phyloP scores from a whole-genome alignment of 257 asterid genomes.

The Jacaranda mimosifolia region DNA sequence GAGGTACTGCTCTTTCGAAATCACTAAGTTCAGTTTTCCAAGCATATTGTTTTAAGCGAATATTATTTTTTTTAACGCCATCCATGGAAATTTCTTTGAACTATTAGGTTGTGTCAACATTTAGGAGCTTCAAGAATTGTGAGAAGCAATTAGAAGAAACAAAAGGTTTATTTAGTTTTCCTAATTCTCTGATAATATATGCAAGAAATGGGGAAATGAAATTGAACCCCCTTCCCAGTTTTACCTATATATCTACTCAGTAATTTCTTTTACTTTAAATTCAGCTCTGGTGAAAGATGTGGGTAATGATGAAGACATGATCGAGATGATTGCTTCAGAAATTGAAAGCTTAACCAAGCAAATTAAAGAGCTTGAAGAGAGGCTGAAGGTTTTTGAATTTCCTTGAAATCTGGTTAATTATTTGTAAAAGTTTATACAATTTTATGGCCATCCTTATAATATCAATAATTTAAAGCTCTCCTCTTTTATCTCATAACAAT shows the following conservation, averaged over 20 bases:
- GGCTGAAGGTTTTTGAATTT: slow-evolving; percentile 68
- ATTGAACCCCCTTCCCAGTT: neutral
- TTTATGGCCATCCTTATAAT: slow-evolving; percentile 15
- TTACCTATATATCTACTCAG: neutral
- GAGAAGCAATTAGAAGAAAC: slow-evolving; percentile 91
- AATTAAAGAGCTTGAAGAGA: slow-evolving; percentile 71
- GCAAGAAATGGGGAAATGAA: neutral
- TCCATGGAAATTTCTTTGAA: slow-evolving; percentile 36
- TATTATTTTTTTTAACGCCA: slow-evolving; percentile 36
- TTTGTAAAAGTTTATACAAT: slow-evolving; percentile 22
- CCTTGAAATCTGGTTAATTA: slow-evolving; percentile 23
- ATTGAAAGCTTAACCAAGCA: slow-evolving; percentile 66
- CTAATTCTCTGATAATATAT: slow-evolving; percentile 21
- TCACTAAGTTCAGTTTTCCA: slow-evolving; percentile 25
- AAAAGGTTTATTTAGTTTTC: slow-evolving; percentile 62
- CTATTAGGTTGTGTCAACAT: slow-evolving; percentile 80
- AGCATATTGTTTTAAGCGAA: slow-evolving; percentile 6
- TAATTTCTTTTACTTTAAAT: slow-evolving; percentile 28
- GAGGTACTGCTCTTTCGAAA: slow-evolving; percentile 62
- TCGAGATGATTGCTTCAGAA: slow-evolving; percentile 92
- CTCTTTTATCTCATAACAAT: slow-evolving; percentile 24
- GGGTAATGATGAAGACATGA: slow-evolving; percentile 87
- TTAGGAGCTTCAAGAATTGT: slow-evolving; percentile 76
- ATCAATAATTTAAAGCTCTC: slow-evolving; percentile 21
- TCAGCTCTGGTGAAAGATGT: slow-evolving; percentile 85